These are phyloP conservation scores for Termitomyces sp. DNA, from an alignment of 768 basidiomycete genomes.

Conservation along the genomic window DNA sequence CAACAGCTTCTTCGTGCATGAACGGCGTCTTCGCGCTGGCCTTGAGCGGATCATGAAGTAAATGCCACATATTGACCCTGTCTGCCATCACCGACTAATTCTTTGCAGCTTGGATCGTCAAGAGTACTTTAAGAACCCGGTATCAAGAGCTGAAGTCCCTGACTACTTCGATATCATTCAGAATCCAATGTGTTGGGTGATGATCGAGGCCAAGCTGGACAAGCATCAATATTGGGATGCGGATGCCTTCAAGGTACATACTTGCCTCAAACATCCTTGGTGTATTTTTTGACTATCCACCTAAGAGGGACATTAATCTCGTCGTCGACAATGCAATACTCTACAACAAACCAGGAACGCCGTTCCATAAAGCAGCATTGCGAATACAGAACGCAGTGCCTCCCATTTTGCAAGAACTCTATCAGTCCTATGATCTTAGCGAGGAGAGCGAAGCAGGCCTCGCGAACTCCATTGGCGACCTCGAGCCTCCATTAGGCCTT, in stretches of 20 bases:
- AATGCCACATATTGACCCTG: slow-evolving; percentile 18
- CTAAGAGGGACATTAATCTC: slow-evolving; percentile 73
- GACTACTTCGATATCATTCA: slow-evolving; percentile 89
- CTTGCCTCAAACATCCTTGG: neutral
- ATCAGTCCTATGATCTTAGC: slow-evolving; percentile 9
- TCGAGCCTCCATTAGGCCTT: slow-evolving; percentile 62
- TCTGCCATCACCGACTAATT: neutral
- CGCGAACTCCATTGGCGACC: slow-evolving; percentile 48
- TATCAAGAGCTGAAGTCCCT: slow-evolving; percentile 70
- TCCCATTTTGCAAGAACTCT: slow-evolving; percentile 38
- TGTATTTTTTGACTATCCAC: neutral
- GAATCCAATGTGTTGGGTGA: slow-evolving; percentile 84
- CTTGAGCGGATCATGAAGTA: slow-evolving; percentile 72
- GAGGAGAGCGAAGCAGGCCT: neutral
- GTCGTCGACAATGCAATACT: slow-evolving; percentile 81
- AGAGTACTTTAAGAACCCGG: slow-evolving; percentile 78
- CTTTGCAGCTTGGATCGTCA: slow-evolving; percentile 58
- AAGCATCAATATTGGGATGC: slow-evolving; percentile 78
- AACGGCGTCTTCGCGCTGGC: slow-evolving; percentile 49
- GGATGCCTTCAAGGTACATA: slow-evolving; percentile 59
- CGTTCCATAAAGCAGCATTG: slow-evolving; percentile 64
- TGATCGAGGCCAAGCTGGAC: slow-evolving; percentile 79
- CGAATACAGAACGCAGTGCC: slow-evolving; percentile 42
- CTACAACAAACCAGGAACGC: slow-evolving; percentile 77
- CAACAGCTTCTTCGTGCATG: slow-evolving; percentile 59